Evolutionary conservation across 108 stramenopile genomes (phyloP).

Genomic region (Discostella pseudostelligera): DNA sequence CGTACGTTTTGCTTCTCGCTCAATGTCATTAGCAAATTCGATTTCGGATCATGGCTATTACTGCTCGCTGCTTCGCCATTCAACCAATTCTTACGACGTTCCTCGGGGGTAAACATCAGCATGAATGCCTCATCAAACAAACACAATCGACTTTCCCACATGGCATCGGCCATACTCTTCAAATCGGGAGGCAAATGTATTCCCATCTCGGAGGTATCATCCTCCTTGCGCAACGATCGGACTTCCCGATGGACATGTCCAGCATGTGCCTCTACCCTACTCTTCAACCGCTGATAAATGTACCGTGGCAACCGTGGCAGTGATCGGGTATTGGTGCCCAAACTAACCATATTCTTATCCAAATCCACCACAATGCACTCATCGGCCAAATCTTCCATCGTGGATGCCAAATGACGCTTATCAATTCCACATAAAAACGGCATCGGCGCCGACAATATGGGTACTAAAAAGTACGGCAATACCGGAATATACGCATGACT

Average conservation of each 20-base stretch:
- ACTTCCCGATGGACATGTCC: conserved; percentile 78
- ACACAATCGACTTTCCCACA: conserved; percentile 73
- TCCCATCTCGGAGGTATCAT: conserved; percentile 75
- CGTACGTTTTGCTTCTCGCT: conserved; percentile 51
- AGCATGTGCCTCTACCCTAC: conserved; percentile 60
- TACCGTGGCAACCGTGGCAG: conserved; percentile 68
- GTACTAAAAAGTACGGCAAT: conserved; percentile 75
- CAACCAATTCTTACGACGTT: conserved; percentile 71
- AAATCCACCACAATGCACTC: conserved; percentile 88
- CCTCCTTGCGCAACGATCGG: conserved; percentile 55
- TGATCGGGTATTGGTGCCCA: conserved; percentile 62
- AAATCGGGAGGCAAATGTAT: conserved; percentile 60
- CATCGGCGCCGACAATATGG: conserved; percentile 83
- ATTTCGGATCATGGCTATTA: not conserved
- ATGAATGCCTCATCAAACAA: conserved; percentile 85
- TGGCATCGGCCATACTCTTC: conserved; percentile 74
- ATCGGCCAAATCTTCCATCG: conserved; percentile 62
- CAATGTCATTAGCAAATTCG: conserved; percentile 53
- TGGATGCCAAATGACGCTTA: conserved; percentile 73
- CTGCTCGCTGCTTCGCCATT: conserved; percentile 48
- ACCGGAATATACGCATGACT: conserved; percentile 87
- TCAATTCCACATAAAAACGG: conserved; percentile 83
- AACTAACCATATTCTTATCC: conserved; percentile 71
- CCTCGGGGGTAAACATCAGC: conserved; percentile 73
- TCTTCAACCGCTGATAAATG: conserved; percentile 44